A percentile compares a stretch with the other conserved stretches of the same genome.
Conservation (phyloP, 257 asterid species). For the Plantago major region DNA sequence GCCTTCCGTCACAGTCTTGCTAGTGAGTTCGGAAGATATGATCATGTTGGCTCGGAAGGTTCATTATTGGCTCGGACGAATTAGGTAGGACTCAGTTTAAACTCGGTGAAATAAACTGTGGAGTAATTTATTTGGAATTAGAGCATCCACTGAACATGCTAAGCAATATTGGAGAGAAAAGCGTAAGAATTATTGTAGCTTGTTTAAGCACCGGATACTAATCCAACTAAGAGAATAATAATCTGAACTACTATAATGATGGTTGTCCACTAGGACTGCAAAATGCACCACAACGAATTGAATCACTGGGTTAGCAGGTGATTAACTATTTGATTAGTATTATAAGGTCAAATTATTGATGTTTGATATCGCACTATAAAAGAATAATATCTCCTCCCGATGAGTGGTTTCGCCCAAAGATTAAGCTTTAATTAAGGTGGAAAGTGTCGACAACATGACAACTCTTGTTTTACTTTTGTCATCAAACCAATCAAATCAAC, state of each 20-base stretch:
- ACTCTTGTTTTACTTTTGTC: background rate
- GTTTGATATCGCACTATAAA: constrained; percentile 7
- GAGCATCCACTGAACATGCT: no score
- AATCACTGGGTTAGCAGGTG: background rate
- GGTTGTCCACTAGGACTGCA: constrained; percentile 16
- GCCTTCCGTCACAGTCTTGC: no score
- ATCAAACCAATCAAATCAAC: constrained; percentile 6
- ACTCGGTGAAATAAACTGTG: no score
- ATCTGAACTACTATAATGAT: constrained; percentile 1
- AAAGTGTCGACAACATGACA: constrained; percentile 9
- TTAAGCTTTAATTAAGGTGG: constrained; percentile 15
- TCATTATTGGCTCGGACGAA: no score
- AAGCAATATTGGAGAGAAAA: no score
- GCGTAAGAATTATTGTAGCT: no score
- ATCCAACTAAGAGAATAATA: background rate
- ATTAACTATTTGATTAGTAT: background rate
- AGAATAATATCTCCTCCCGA: background rate
- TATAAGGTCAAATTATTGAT: constrained; percentile 8
- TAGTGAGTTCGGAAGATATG: no score
- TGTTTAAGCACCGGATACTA: no score
- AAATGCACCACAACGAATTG: constrained; percentile 6
- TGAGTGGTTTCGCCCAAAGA: constrained; percentile 17
- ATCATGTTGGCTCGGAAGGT: no score
- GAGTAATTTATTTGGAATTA: no score
- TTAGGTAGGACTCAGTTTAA: no score